A percentile compares a stretch with the other conserved stretches of the same genome.
Conservation (phyloP, 257 asterid species). For the Asclepias syriaca region DNA sequence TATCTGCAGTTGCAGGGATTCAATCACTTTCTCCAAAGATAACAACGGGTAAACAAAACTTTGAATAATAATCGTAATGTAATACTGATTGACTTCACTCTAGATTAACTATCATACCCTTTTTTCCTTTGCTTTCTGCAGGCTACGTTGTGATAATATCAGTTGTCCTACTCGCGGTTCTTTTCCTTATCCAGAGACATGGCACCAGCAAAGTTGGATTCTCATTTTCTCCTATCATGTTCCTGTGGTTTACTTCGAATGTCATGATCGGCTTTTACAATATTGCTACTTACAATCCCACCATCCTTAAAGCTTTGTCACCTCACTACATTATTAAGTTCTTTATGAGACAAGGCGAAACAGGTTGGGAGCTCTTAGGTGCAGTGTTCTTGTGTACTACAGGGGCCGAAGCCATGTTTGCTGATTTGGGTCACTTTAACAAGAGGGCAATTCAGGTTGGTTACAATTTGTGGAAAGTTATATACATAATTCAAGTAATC, state of each 20-base stretch:
- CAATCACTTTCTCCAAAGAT: conserved; percentile 17
- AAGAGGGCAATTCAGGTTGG: conserved; percentile 24
- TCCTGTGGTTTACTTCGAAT: conserved; percentile 21
- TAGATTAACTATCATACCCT: too few species aligned
- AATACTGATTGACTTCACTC: too few species aligned
- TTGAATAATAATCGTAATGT: too few species aligned
- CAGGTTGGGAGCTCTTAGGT: conserved; percentile 27
- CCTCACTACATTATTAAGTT: conserved; percentile 25
- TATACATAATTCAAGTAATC: background rate
- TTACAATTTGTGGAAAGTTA: background rate
- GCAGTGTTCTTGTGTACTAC: conserved; percentile 26
- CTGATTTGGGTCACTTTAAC: conserved; percentile 32
- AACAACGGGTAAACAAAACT: conserved; percentile 14
- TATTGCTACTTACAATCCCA: conserved; percentile 17
- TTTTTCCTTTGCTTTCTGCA: background rate
- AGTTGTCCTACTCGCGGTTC: conserved; percentile 13
- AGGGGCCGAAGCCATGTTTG: conserved; percentile 34
- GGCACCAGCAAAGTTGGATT: conserved; percentile 34
- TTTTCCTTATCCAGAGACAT: conserved; percentile 21
- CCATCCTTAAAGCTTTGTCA: conserved; percentile 21
- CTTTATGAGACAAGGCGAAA: conserved; percentile 10
- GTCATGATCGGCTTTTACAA: conserved; percentile 23
- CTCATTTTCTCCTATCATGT: conserved; percentile 29
- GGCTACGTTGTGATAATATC: conserved; percentile 24
- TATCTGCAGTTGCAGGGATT: conserved; percentile 24